Evolutionary conservation across 225 moss, liverwort and hornwort genomes (phyloP), one percentile per base, ranked within the genome.

Genomic region (Straminergon stramineum): DNA sequence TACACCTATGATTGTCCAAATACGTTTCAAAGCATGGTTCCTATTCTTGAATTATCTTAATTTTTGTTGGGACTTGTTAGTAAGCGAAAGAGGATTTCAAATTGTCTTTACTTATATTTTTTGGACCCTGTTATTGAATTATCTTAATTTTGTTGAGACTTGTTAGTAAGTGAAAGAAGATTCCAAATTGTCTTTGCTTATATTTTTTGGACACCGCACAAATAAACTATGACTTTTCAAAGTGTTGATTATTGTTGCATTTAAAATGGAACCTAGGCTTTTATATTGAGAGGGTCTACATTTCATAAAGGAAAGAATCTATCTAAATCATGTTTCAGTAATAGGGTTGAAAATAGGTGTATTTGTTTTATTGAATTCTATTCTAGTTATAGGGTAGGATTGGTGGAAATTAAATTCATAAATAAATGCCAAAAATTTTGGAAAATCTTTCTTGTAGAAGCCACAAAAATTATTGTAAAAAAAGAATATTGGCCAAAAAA

Each of bases 391-490:
- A 5, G 0, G 2, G 2, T 3, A 14, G 1, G 35, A 53, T 53
- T 5, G 3, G 3, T 0, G 0, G 2, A 77, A 55, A 53, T 14
- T 55, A 23, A n/a, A 56, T 26, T 56, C 0, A 2, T 16, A 37
- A 79, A 57, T 8, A 79, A 1, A n/a, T 26, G 24, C 9, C 15
- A 16, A 24, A 37, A 16, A 26, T 37, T 26, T 16, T 10, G 10
- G 26, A 9, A 16, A 79, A 5, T 21, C 6, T 2, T 9, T 35
- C 14, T 76, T 55, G 16, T 0, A 23, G 5, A 37, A 68, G 35
- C 22, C 6, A 68, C 21, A 24, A 60, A 60, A 37, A 6, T 5
- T 31, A 31, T 31, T 17, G 0, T 10, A 31, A 1, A 7, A 19
- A 18, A 35, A 24, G 1, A 56, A 15, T 56, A n/a, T 79, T 16